phyloP scores from a whole-genome alignment of 176 grass and related monocot species.

The Carex pumila region DNA sequence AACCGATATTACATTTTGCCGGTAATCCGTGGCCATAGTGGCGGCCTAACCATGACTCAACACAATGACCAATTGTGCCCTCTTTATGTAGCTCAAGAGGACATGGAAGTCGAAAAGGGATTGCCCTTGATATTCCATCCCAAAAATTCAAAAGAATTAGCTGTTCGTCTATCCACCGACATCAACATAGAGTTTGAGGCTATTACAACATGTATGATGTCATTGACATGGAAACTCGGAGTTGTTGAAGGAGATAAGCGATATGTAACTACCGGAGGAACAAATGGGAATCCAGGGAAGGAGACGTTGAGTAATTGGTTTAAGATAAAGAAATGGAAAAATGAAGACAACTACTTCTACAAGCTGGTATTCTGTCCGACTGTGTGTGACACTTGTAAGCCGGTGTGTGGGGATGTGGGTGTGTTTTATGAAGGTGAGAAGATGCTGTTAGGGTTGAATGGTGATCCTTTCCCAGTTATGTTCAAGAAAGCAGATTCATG shows the following conservation, averaged over 20 bases:
- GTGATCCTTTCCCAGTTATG: neutral
- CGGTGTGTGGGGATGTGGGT: slow-evolving; percentile 12
- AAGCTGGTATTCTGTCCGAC: slow-evolving; percentile 36
- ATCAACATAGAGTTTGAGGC: slow-evolving; percentile 33
- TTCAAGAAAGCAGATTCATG: slow-evolving; percentile 3
- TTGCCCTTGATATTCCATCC: slow-evolving; percentile 28
- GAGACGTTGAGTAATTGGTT: slow-evolving; percentile 41
- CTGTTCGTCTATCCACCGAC: slow-evolving; percentile 29
- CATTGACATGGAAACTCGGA: slow-evolving; percentile 36
- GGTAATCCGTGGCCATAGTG: neutral
- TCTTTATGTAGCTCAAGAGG: slow-evolving; percentile 37
- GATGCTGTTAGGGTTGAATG: neutral
- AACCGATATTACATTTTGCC: slow-evolving; percentile 42
- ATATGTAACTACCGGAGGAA: slow-evolving; percentile 30
- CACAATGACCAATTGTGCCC: slow-evolving; percentile 24
- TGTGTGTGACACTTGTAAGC: slow-evolving; percentile 19
- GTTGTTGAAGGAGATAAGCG: neutral
- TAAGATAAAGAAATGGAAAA: slow-evolving; percentile 29
- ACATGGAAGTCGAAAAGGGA: slow-evolving; percentile 12
- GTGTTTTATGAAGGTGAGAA: slow-evolving; percentile 3
- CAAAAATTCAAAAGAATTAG: neutral
- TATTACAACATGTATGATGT: slow-evolving; percentile 31
- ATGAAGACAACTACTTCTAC: slow-evolving; percentile 14
- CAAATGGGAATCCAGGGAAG: neutral
- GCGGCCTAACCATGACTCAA: slow-evolving; percentile 33